Base-by-base conservation (phyloP, 768 basidiomycete genomes). In the Brasilioporus rufonigricans region DNA sequence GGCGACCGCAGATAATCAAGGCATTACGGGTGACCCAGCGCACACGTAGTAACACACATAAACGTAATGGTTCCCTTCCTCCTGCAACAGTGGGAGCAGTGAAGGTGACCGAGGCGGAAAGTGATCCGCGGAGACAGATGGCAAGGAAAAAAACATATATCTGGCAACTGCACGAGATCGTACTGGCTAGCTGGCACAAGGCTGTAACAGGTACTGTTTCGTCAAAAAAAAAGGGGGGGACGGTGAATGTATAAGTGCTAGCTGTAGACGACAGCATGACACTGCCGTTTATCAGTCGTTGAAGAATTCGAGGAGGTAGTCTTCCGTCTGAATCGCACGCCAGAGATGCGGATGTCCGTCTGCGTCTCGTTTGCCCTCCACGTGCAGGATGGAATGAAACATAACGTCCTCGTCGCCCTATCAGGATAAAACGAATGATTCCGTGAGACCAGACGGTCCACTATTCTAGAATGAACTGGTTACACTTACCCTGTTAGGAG, bases 341-440 rank as follows among this genome's bases (percentile, higher is more conserved):
- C 81, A 90, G 48, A 76, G 77, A 13, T 74, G 79, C 2, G 85
- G 81, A 26, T 75, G 77, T 10, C 76, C 77, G 41, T 78, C 76
- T 35, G 62, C 71, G 51, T 79, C 75, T 49, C 69, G 68, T 55
- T 76, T 69, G 38, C 77, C 79, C 61, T 86, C 86, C 35, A 84
- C 12, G 81, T 88, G 69, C 23, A 81, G 84, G 40, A 91, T 66
- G 4, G 87, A 88, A 66, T 91, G 89, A 71, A 89, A 89, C 38
- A 55, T 71, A 49, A 90, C 80, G 57, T 88, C 86, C 57, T 83
- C 79, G 2, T 73, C 71, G 40, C 86, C 87, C 86, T 90, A 60
- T 55, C 35, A 44, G 48, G 27, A 50, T 45, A 49, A 49, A 57
- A 47, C 32, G 24, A 46, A 40, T 43, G n/a, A n/a, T n/a, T n/a